phyloP scores from a whole-genome alignment of 106 monocot species.

The Dioscorea dumetorum region DNA sequence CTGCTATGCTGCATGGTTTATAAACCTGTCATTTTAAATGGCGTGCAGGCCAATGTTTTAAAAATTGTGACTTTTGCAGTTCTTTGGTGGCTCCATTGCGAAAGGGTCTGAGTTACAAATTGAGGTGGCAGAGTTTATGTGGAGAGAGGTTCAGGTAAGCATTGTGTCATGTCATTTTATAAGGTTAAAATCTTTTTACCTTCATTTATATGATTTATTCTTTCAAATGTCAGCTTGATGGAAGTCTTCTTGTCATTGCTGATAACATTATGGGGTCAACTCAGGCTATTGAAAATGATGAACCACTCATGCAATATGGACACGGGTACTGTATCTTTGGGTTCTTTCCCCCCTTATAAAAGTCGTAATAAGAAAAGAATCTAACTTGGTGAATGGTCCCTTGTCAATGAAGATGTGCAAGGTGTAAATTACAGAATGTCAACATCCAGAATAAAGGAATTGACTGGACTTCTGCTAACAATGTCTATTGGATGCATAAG shows the following conservation, averaged over 20 bases:
- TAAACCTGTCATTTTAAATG: no score
- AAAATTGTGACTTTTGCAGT: constrained; percentile 34
- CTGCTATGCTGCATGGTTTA: no score
- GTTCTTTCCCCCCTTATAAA: no score
- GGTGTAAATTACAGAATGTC: constrained; percentile 77
- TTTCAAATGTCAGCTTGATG: constrained; percentile 61
- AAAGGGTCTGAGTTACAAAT: constrained; percentile 89
- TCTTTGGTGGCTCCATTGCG: constrained; percentile 70
- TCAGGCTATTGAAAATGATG: constrained; percentile 25
- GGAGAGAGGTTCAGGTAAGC: constrained; percentile 82
- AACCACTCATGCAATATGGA: constrained; percentile 77
- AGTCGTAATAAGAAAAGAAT: no score
- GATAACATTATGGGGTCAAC: constrained; percentile 83
- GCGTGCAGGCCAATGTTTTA: background rate
- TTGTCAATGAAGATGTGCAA: constrained; percentile 55
- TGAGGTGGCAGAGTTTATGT: constrained; percentile 89
- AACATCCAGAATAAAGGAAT: constrained; percentile 74
- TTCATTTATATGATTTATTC: background rate
- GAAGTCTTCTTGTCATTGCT: constrained; percentile 71
- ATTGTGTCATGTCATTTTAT: background rate
- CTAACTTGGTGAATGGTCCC: no score
- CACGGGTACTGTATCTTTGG: constrained; percentile 37
- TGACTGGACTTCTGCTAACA: constrained; percentile 62
- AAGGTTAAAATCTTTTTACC: background rate
- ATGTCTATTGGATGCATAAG: constrained; percentile 94